A percentile compares a stretch with the other conserved stretches of the same genome.
These are phyloP conservation scores for Royoungia palumana DNA, from an alignment of 768 basidiomycete genomes.

Conservation along the genomic window DNA sequence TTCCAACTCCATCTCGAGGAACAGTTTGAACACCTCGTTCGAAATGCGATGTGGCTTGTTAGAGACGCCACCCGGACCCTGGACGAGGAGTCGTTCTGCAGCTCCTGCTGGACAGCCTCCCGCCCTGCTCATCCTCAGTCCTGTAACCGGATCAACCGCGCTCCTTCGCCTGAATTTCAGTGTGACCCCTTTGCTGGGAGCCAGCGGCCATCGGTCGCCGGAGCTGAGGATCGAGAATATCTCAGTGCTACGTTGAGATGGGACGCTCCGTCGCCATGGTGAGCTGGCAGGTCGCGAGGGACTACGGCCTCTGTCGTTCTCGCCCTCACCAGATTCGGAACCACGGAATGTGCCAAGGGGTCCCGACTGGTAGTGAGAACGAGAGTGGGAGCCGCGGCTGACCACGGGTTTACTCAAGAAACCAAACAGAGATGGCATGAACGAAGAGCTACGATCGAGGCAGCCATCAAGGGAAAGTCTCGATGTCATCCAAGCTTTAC, in stretches of 20 bases:
- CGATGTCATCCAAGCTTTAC: slow-evolving; percentile 14
- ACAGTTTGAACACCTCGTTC: slow-evolving; percentile 34
- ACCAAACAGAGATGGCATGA: slow-evolving; percentile 16
- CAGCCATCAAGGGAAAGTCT: slow-evolving; percentile 22
- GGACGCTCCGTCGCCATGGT: slow-evolving; percentile 3
- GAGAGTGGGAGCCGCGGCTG: neutral
- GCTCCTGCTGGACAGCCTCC: too few relatives aligned
- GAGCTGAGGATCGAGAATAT: slow-evolving; percentile 52
- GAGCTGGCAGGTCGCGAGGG: neutral
- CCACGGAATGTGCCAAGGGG: slow-evolving; percentile 22
- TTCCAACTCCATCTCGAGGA: slow-evolving; percentile 41
- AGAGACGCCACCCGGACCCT: neutral
- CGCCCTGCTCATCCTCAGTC: too few relatives aligned
- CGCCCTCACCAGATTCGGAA: slow-evolving; percentile 12
- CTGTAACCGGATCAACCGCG: slow-evolving; percentile 35
- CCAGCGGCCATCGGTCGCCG: too few relatives aligned
- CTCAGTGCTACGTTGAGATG: slow-evolving; percentile 28
- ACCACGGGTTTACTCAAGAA: slow-evolving; percentile 3
- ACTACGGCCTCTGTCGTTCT: slow-evolving; percentile 2
- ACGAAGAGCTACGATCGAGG: slow-evolving; percentile 13
- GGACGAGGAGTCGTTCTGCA: slow-evolving; percentile 5
- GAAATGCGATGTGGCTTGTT: slow-evolving; percentile 12
- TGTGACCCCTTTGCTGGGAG: slow-evolving; percentile 38
- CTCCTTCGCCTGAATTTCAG: slow-evolving; percentile 34
- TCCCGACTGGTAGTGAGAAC: neutral